These are phyloP conservation scores for Exophiala alcalophila DNA, from an alignment of 2,329 filamentous ascomycete genomes.

Conservation along the genomic window DNA sequence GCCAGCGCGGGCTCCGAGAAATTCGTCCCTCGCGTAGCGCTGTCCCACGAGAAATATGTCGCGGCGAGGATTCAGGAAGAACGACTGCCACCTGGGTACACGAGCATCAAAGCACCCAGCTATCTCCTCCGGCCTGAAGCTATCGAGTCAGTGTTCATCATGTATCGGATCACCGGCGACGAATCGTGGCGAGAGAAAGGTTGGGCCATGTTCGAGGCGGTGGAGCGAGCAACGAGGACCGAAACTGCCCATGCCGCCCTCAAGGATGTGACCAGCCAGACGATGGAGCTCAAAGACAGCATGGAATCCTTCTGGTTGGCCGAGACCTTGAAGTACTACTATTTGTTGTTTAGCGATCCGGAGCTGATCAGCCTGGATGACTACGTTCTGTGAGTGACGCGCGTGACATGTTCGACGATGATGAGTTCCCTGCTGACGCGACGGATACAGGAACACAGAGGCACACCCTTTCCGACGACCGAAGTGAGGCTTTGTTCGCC, in stretches of 20 bases:
- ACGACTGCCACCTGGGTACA: conserved; percentile 44
- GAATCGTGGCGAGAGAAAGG: conserved; percentile 63
- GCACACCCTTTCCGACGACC: conserved; percentile 42
- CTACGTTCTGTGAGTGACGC: conserved; percentile 44
- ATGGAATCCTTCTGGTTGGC: conserved; percentile 75
- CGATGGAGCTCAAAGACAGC: conserved; percentile 50
- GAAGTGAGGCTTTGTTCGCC: conserved; percentile 2
- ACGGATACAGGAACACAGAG: conserved; percentile 38
- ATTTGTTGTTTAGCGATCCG: conserved; percentile 47
- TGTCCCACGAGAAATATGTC: conserved; percentile 42
- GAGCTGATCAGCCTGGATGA: conserved; percentile 45
- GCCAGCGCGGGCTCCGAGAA: neutral
- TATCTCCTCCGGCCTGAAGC: conserved; percentile 62
- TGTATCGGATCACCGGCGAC: conserved; percentile 72
- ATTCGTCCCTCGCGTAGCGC: conserved; percentile 28
- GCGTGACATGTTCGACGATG: conserved; percentile 15
- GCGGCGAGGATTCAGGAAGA: conserved; percentile 41
- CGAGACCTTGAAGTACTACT: conserved; percentile 50
- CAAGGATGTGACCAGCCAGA: conserved; percentile 59
- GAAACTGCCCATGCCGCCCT: conserved; percentile 64
- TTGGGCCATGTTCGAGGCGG: conserved; percentile 69
- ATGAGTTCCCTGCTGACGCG: too few species aligned
- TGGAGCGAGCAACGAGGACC: conserved; percentile 61
- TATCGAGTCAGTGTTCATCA: conserved; percentile 75
- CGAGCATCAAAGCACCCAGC: conserved; percentile 37